Percentiles rank a stretch among this genome's conserved stretches.
Conservation (phyloP, 371 early-diverging fungal genomes). For the Funneliformis caledonium region DNA sequence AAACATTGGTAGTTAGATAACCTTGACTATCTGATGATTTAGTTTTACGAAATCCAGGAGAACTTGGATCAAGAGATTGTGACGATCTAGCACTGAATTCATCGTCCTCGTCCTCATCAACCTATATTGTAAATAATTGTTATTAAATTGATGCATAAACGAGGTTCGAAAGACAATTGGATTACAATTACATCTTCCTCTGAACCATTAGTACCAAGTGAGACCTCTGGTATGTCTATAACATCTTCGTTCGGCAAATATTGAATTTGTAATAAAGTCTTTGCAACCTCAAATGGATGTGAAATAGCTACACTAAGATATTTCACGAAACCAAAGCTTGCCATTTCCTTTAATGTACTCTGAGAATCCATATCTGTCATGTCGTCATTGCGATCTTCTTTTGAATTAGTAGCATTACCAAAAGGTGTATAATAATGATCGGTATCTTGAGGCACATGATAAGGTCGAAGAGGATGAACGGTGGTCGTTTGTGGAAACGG, state of each 20-base stretch:
- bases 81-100: conserved; percentile 43
- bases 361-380: conserved; percentile 42
- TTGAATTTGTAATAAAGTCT: conserved; percentile 82
- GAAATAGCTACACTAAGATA: conserved; percentile 67
- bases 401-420: conserved; percentile 7
- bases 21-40: conserved; percentile 57
- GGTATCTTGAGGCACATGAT: conserved; percentile 40
- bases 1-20: conserved; percentile 61
- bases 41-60: conserved; percentile 44
- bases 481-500: conserved; percentile 46
- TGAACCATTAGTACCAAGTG: neutral
- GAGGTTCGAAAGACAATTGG: conserved; percentile 8
- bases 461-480: conserved; percentile 50
- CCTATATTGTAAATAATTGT: conserved; percentile 34
- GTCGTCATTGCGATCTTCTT: neutral
- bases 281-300: conserved; percentile 77
- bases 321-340: conserved; percentile 67
- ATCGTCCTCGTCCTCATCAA: conserved; percentile 48
- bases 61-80: conserved; percentile 45
- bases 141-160: neutral
- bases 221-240: neutral
- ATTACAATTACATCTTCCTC: conserved; percentile 33
- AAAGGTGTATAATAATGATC: conserved; percentile 32
- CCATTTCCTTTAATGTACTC: conserved; percentile 55
- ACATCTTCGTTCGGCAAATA: conserved; percentile 65